phyloP scores from a whole-genome alignment of 768 basidiomycete species.

The Russula sp. region DNA sequence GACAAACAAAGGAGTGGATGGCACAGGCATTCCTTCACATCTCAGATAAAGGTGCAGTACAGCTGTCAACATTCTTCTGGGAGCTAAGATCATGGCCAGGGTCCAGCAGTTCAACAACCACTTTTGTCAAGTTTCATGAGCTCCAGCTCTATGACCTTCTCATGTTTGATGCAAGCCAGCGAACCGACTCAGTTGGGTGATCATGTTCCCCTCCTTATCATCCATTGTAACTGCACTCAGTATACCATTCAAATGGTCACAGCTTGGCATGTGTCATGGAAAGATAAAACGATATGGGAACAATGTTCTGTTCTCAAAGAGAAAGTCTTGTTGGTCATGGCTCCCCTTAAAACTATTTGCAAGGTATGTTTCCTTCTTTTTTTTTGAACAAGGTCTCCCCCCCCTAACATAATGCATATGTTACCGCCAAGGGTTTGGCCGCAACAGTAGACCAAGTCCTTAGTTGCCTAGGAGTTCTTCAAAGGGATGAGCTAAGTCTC shows the following conservation, averaged over 20 bases:
- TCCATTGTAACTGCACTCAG: constrained; percentile 34
- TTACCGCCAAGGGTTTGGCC: too few species aligned
- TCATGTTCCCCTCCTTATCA: constrained; percentile 33
- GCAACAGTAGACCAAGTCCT: too few species aligned
- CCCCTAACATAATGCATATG: too few species aligned
- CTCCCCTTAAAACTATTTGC: constrained; percentile 78
- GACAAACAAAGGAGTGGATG: constrained; percentile 94
- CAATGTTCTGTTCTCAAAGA: constrained; percentile 82
- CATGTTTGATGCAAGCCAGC: too few species aligned
- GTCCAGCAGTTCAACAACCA: constrained; percentile 98
- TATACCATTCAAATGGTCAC: constrained; percentile 72
- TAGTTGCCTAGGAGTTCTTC: too few species aligned
- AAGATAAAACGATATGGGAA: constrained; percentile 76
- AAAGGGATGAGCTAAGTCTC: too few species aligned
- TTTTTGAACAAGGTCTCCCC: not conserved
- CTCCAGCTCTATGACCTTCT: constrained; percentile 97
- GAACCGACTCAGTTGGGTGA: too few species aligned
- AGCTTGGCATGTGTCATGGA: constrained; percentile 78
- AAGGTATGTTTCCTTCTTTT: constrained; percentile 44
- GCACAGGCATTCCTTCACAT: constrained; percentile 97
- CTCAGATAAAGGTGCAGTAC: constrained; percentile 72
- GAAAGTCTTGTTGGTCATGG: constrained; percentile 85
- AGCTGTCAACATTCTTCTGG: not conserved
- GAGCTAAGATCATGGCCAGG: constrained; percentile 30
- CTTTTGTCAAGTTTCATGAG: constrained; percentile 97